Evolutionary conservation across 768 basidiomycete genomes (phyloP).

Genomic region (Strobilomyces echinocephalus): DNA sequence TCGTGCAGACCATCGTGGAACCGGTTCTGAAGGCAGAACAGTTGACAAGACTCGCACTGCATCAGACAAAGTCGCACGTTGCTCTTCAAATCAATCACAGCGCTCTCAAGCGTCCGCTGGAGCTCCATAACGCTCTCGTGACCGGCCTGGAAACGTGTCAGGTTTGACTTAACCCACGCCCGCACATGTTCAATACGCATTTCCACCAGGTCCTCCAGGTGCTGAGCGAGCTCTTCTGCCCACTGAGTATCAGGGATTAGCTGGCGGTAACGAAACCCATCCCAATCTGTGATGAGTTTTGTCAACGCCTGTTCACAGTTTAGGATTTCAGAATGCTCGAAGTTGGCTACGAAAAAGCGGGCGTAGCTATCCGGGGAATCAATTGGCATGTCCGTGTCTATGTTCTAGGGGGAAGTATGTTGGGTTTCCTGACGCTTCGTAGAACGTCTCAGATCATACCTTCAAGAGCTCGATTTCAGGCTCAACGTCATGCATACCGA

Average conservation of each 20-base stretch:
- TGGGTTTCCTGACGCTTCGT: background rate
- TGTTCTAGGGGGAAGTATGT: conserved; percentile 35
- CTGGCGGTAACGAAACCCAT: conserved; percentile 29
- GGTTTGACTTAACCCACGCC: conserved; percentile 48
- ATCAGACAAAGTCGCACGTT: conserved; percentile 47
- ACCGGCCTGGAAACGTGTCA: conserved; percentile 42
- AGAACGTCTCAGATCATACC: conserved; percentile 27
- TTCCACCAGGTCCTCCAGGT: conserved; percentile 42
- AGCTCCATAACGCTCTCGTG: conserved; percentile 44
- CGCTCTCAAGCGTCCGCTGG: conserved; percentile 38
- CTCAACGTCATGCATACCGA: conserved; percentile 43
- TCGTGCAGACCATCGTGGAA: conserved; percentile 45
- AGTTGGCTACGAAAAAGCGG: conserved; percentile 31
- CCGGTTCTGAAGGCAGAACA: conserved; percentile 44
- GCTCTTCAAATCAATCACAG: conserved; percentile 43
- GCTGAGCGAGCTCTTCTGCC: conserved; percentile 34
- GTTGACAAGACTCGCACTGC: conserved; percentile 45
- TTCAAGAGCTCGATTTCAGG: conserved; percentile 46
- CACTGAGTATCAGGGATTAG: conserved; percentile 39
- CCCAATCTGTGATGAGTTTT: conserved; percentile 29
- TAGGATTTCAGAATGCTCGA: conserved; percentile 12
- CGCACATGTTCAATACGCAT: conserved; percentile 44
- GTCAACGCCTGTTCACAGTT: conserved; percentile 9
- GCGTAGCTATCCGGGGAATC: conserved; percentile 33
- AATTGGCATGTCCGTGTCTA: conserved; percentile 47